A percentile compares a stretch with the other conserved stretches of the same genome.
Evolutionary conservation across 257 asterid species (phyloP).

Genomic region (Solanum piurae): DNA sequence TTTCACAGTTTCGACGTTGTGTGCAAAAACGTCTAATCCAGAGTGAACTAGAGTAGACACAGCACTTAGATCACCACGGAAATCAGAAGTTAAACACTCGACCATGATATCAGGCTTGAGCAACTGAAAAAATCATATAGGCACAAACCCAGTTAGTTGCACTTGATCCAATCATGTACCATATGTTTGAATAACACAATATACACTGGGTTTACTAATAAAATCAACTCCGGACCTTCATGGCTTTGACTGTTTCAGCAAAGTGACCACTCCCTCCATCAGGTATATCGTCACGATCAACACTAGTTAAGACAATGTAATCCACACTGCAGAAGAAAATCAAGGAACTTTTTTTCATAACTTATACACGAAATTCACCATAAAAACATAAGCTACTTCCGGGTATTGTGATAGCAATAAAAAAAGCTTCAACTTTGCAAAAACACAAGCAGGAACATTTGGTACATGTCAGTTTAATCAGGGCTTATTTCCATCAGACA

Average conservation of each 20-base stretch:
- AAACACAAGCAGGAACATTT: background rate
- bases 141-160: background rate
- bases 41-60: conserved; percentile 71
- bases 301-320: conserved; percentile 93
- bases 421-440: background rate
- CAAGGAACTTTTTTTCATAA: background rate
- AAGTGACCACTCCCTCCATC: conserved; percentile 98
- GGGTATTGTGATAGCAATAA: background rate
- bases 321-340: conserved; percentile 59
- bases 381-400: background rate
- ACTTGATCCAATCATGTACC: background rate
- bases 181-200: background rate
- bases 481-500: background rate
- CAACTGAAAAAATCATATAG: conserved; percentile 32
- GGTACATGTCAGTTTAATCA: background rate
- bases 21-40: conserved; percentile 94
- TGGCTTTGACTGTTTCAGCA: conserved; percentile 83
- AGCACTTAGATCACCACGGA: conserved; percentile 80
- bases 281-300: conserved; percentile 90
- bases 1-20: conserved; percentile 85
- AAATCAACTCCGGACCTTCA: conserved; percentile 50
- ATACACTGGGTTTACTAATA: background rate
- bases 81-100: conserved; percentile 95
- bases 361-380: too few relatives aligned
- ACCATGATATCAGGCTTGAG: conserved; percentile 90